Base-by-base conservation (phyloP, 139 green algal genomes). In the Coelastrella sp. region DNA sequence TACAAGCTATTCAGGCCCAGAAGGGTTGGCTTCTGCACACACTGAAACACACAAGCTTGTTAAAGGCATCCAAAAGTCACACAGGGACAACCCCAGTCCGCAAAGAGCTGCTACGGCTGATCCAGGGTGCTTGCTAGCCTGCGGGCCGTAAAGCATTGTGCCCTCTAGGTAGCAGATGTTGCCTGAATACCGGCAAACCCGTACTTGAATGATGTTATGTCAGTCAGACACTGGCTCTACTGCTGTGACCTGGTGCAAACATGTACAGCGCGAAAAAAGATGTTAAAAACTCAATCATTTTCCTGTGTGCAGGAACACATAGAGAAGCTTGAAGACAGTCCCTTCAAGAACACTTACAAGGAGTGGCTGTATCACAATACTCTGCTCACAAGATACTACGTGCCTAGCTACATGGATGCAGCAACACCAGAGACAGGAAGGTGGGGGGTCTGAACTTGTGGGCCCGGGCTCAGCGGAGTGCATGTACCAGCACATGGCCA, bases 351-450 rank as follows among this genome's bases (percentile, higher is more conserved):
- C 2, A 47, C 81, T 5, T 87, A 78, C 64, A 47, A 77, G 14
- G 23, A 87, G 32, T 78, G 81, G 81, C 16, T 56, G 5, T 22
- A 68, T 23, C 64, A 60, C 23, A 87, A 77, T 32, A 61, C 61
- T 3, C 47, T 87, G 81, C 61, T 87, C 14, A 87, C 23, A 17
- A 87, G 73, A 47, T 87, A 87, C 81, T 87, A 87, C 81, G 61
- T 20, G 5, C 17, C 65, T 3, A 20, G n/a, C 8, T 87, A 87
- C 81, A 87, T 87, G 13, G 64, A 66, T 54, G 81, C 81, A 32
- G 32, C 73, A 13, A 22, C 73, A 20, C n/a, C 81, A 78, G 60
- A 64, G 4, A 65, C 16, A 17, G 81, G 81, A 32, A 87, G 81
- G 81, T 87, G 23, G 5, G 77, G 74, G 61, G 10, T 71, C 32